Conservation (phyloP, 2,329 filamentous ascomycete genomes). For the Aspergillus sp. region DNA sequence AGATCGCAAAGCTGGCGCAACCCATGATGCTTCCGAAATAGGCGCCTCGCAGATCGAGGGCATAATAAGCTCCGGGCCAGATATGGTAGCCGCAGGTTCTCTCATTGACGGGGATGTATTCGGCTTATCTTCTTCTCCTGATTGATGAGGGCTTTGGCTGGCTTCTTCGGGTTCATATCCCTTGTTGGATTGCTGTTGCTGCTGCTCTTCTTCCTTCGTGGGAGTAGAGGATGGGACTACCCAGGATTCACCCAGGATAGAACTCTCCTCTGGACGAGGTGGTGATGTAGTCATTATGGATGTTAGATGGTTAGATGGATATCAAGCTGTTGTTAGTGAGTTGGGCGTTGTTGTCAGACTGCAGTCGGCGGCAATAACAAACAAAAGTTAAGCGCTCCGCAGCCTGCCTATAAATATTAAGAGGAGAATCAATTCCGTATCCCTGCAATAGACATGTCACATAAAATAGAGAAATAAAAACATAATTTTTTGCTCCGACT, state of each 20-base stretch:
- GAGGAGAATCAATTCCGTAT: no score
- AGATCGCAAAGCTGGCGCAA: slow-evolving; percentile 21
- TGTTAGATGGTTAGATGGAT: no score
- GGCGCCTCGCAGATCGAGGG: slow-evolving; percentile 33
- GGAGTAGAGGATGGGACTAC: slow-evolving; percentile 23
- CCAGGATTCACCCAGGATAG: slow-evolving; percentile 33
- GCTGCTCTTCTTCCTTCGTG: slow-evolving; percentile 5
- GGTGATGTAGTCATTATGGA: background rate
- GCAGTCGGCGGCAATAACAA: no score
- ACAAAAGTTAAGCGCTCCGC: no score
- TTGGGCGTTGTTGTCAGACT: no score
- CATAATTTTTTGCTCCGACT: no score
- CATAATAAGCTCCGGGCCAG: slow-evolving; percentile 37
- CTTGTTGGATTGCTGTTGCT: background rate
- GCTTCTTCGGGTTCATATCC: slow-evolving; percentile 3
- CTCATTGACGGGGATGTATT: slow-evolving; percentile 18
- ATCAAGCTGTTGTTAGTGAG: no score
- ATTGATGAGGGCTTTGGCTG: slow-evolving; percentile 6
- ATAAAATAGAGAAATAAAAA: no score
- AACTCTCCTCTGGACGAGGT: slow-evolving; percentile 2
- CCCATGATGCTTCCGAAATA: slow-evolving; percentile 28
- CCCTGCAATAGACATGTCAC: no score
- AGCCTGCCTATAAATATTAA: no score
- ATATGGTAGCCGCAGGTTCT: slow-evolving; percentile 21
- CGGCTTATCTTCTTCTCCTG: slow-evolving; percentile 6